These are phyloP conservation scores for Dendrobium huoshanense DNA, from an alignment of 106 monocot species.

Conservation along the genomic window DNA sequence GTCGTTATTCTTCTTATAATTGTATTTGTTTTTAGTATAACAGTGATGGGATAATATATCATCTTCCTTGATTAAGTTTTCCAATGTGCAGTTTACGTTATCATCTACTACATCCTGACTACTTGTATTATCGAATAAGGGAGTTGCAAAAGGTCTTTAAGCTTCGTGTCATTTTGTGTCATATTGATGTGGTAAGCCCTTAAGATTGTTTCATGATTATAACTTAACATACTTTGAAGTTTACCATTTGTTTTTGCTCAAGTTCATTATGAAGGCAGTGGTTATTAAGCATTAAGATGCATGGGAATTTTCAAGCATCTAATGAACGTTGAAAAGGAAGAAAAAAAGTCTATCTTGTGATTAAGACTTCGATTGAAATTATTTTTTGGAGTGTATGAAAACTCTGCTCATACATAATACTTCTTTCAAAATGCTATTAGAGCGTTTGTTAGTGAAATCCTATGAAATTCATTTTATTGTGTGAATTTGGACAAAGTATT, in stretches of 20 bases:
- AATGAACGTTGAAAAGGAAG: not conserved
- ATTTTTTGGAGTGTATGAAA: not conserved
- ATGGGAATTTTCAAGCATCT: not conserved
- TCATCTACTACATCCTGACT: constrained; percentile 97
- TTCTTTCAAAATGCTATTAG: not conserved
- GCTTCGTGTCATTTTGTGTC: constrained; percentile 85
- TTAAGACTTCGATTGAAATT: not conserved
- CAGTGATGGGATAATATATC: not conserved
- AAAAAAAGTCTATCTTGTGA: not conserved
- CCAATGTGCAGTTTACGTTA: constrained; percentile 73
- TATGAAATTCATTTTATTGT: not conserved
- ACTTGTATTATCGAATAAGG: constrained; percentile 91
- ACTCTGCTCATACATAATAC: not conserved
- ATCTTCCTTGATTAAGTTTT: not conserved
- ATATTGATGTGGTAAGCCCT: constrained; percentile 93
- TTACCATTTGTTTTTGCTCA: not conserved
- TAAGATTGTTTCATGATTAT: not conserved
- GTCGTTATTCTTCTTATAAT: not conserved
- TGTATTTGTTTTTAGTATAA: not conserved
- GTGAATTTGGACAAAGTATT: not conserved
- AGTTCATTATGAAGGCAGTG: not conserved
- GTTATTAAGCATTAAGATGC: not conserved
- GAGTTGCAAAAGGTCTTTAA: constrained; percentile 89
- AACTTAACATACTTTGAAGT: not conserved
- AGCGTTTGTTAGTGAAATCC: not conserved